phyloP scores from a whole-genome alignment of 352 stramenopile species.

The Phytopythium vexans region DNA sequence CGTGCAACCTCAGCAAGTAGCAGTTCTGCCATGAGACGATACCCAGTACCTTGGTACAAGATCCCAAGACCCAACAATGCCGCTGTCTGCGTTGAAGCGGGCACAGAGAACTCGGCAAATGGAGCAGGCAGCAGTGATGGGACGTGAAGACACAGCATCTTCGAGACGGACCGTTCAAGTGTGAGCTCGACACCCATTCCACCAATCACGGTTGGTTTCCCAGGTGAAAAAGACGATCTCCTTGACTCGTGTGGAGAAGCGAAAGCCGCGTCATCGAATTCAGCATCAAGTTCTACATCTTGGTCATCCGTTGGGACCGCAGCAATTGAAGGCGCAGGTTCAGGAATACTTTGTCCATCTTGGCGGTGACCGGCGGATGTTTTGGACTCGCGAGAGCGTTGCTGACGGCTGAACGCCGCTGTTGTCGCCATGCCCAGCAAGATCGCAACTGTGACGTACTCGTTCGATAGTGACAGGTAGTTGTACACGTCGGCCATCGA shows the following conservation, averaged over 20 bases:
- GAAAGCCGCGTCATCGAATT: no score
- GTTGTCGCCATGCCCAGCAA: conserved; percentile 96
- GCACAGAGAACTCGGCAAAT: conserved; percentile 95
- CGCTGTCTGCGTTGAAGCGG: conserved; percentile 92
- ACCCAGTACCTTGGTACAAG: conserved; percentile 93
- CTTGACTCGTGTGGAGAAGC: no score
- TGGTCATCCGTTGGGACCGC: neutral
- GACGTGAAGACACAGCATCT: conserved; percentile 98
- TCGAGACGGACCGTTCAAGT: conserved; percentile 90
- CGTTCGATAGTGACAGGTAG: conserved; percentile 95
- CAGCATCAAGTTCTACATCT: neutral
- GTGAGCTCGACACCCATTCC: conserved; percentile 54
- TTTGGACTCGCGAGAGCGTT: conserved; percentile 14
- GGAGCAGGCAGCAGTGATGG: conserved; percentile 92
- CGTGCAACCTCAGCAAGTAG: conserved; percentile 96
- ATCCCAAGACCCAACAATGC: conserved; percentile 95
- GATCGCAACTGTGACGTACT: conserved; percentile 95
- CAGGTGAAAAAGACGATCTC: conserved; percentile 6
- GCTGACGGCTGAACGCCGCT: conserved; percentile 82
- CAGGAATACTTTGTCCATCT: no score
- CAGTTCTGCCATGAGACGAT: conserved; percentile 98
- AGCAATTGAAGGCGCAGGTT: neutral
- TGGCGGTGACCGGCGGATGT: no score
- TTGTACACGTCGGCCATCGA: conserved; percentile 99
- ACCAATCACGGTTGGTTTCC: conserved; percentile 27